phyloP scores from a whole-genome alignment of 2,329 filamentous ascomycete genomes.

The Huntiella abstrusa region DNA sequence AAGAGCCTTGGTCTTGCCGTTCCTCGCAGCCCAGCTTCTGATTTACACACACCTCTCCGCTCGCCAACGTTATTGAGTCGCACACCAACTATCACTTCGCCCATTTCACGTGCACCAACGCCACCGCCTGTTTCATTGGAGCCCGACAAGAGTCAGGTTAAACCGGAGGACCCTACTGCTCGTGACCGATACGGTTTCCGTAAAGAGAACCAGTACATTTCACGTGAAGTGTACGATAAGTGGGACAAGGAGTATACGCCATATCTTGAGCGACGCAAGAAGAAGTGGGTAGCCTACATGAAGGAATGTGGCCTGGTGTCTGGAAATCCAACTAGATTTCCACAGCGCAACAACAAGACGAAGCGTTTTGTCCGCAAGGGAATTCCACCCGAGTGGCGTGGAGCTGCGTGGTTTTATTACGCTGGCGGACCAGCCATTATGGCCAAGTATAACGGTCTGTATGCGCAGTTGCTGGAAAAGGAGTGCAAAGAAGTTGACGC shows the following conservation, averaged over 20 bases:
- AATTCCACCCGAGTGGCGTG: slow-evolving; percentile 82
- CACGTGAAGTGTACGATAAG: slow-evolving; percentile 54
- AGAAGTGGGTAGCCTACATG: slow-evolving; percentile 68
- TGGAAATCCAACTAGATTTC: slow-evolving; percentile 56
- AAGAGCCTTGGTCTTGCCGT: slow-evolving; percentile 23
- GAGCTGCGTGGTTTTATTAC: slow-evolving; percentile 95
- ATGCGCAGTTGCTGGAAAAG: slow-evolving; percentile 47
- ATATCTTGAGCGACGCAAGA: slow-evolving; percentile 53
- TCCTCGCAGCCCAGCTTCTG: background rate
- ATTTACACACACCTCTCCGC: slow-evolving; percentile 5
- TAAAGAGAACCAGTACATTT: slow-evolving; percentile 67
- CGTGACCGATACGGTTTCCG: slow-evolving; percentile 86
- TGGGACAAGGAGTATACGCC: slow-evolving; percentile 63
- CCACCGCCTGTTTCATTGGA: slow-evolving; percentile 13
- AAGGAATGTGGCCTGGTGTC: slow-evolving; percentile 58
- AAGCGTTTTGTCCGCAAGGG: slow-evolving; percentile 86
- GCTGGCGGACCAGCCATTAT: slow-evolving; percentile 69
- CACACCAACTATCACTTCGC: slow-evolving; percentile 9
- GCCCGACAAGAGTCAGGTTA: slow-evolving; percentile 17
- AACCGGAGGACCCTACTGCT: slow-evolving; percentile 28
- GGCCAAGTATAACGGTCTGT: slow-evolving; percentile 57
- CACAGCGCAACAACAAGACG: slow-evolving; percentile 60
- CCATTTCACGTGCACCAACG: slow-evolving; percentile 11
- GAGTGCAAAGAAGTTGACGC: slow-evolving; percentile 52
- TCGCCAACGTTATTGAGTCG: slow-evolving; percentile 9